These are phyloP conservation scores for Seiridium cupressi DNA, from an alignment of 2,329 filamentous ascomycete genomes.

Conservation along the genomic window DNA sequence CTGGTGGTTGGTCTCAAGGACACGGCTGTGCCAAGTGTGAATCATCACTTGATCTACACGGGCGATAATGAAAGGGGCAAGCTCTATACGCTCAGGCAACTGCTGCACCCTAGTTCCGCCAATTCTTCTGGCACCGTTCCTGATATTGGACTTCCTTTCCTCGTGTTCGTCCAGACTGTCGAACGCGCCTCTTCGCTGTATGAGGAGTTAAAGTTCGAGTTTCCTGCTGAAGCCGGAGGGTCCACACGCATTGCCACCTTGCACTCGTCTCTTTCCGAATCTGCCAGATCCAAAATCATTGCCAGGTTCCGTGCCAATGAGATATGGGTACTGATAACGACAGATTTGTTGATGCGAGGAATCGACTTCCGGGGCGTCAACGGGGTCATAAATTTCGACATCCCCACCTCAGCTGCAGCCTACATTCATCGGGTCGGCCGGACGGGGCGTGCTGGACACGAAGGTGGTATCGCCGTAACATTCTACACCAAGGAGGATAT, in stretches of 20 bases:
- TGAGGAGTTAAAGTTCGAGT: constrained; percentile 90
- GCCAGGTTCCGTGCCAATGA: constrained; percentile 86
- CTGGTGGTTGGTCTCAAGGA: constrained; percentile 96
- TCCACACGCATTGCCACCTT: constrained; percentile 83
- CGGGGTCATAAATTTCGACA: constrained; percentile 96
- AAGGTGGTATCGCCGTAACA: constrained; percentile 87
- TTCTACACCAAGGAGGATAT: constrained; percentile 96
- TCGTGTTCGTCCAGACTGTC: constrained; percentile 96
- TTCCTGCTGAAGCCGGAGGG: constrained; percentile 83
- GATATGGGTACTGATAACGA: constrained; percentile 95
- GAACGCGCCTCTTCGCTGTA: constrained; percentile 84
- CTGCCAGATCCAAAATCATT: constrained; percentile 77
- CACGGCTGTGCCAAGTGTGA: constrained; percentile 87
- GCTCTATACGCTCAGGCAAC: constrained; percentile 83
- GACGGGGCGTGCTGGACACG: constrained; percentile 82
- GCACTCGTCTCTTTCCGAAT: constrained; percentile 80
- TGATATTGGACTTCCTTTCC: constrained; percentile 77
- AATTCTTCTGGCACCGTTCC: constrained; percentile 46
- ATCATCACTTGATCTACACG: constrained; percentile 85
- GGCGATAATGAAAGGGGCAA: constrained; percentile 86
- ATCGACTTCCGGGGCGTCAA: constrained; percentile 95
- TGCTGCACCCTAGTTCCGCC: constrained; percentile 72
- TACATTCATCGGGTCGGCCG: constrained; percentile 94
- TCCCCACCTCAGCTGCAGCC: constrained; percentile 82
- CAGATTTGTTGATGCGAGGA: constrained; percentile 86